Evolutionary conservation across 208 protist species (phyloP).

Genomic region (Acanthamoeba royreba): DNA sequence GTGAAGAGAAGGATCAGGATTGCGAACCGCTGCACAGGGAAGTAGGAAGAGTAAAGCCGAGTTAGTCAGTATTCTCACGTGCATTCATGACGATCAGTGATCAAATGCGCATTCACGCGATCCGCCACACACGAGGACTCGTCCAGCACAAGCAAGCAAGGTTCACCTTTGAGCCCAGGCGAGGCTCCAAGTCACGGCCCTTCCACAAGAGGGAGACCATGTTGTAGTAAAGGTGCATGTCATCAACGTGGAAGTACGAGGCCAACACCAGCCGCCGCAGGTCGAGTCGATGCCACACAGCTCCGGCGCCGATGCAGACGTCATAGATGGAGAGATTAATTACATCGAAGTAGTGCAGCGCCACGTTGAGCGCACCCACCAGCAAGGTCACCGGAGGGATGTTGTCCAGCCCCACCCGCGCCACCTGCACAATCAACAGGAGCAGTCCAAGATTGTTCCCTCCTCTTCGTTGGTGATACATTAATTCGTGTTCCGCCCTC

Average conservation of each 20-base stretch:
- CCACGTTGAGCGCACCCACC: background rate
- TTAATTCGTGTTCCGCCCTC: background rate
- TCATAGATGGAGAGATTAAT: background rate
- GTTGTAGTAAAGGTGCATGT: constrained; percentile 56
- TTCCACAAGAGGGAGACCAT: constrained; percentile 35
- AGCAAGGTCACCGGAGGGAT: constrained; percentile 33
- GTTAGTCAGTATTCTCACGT: background rate
- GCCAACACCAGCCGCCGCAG: background rate
- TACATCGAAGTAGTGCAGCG: background rate
- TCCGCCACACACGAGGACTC: too few species aligned
- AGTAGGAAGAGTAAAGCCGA: background rate
- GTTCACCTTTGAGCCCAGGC: background rate
- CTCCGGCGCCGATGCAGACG: constrained; percentile 12
- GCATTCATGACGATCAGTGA: too few species aligned
- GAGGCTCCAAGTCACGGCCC: background rate
- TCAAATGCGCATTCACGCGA: too few species aligned
- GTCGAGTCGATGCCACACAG: background rate
- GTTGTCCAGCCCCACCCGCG: constrained; percentile 12
- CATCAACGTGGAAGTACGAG: constrained; percentile 40
- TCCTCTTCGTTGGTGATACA: background rate
- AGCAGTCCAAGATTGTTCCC: background rate
- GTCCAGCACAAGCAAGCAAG: too few species aligned
- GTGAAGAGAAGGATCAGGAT: constrained; percentile 18
- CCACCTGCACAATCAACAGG: background rate
- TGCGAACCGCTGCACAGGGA: background rate